Conservation (phyloP, 371 early-diverging fungal genomes). For the Lichtheimia hyalospora region DNA sequence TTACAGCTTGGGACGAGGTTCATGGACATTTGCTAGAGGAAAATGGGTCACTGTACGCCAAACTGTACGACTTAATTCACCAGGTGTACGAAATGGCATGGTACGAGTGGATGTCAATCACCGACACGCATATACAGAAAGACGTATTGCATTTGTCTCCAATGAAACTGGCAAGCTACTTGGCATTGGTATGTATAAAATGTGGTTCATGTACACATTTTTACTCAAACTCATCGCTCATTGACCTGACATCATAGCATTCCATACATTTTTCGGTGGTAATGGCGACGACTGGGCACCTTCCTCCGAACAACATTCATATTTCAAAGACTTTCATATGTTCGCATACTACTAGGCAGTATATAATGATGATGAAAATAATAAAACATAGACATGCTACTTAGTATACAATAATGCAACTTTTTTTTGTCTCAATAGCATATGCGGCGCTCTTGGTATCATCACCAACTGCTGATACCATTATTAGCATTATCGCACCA, state of each 20-base stretch:
- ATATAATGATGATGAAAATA: too few species aligned
- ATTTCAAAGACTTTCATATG: constrained; percentile 51
- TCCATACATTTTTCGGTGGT: constrained; percentile 63
- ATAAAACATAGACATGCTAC: too few species aligned
- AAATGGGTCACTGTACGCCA: constrained; percentile 60
- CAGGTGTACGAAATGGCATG: constrained; percentile 47
- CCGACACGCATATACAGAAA: constrained; percentile 24
- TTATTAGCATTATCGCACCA: too few species aligned
- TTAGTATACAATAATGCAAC: too few species aligned
- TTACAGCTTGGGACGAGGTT: constrained; percentile 62
- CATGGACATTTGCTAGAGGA: constrained; percentile 52
- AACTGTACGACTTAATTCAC: constrained; percentile 55
- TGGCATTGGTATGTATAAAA: constrained; percentile 11
- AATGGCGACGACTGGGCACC: constrained; percentile 43
- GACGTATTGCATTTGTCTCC: constrained; percentile 24
- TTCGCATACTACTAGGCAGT: not conserved
- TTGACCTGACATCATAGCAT: constrained; percentile 10
- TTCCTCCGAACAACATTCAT: constrained; percentile 49
- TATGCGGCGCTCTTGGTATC: too few species aligned
- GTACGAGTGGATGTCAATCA: constrained; percentile 43
- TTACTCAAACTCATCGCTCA: not conserved
- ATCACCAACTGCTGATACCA: too few species aligned
- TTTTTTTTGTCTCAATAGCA: too few species aligned
- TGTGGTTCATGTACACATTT: not conserved
- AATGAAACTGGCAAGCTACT: constrained; percentile 18